These are phyloP conservation scores for Nicotiana sylvestris DNA, from an alignment of 257 asterid species.

Conservation along the genomic window DNA sequence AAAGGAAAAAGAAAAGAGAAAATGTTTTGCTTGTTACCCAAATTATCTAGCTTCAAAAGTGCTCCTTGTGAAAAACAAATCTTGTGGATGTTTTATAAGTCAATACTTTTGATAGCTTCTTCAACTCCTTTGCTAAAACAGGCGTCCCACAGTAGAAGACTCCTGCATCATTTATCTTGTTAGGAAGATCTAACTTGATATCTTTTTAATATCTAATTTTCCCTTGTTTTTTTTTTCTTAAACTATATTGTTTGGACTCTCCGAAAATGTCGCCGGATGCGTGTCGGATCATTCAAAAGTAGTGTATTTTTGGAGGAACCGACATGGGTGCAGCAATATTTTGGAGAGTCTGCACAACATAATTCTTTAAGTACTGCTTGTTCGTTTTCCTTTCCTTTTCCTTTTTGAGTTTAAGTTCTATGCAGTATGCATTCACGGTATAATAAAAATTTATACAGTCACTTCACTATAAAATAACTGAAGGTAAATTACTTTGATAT, in stretches of 20 bases:
- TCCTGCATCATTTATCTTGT: slow-evolving; percentile 26
- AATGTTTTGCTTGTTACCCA: slow-evolving; percentile 7
- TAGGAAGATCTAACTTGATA: background rate
- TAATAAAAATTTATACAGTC: no score
- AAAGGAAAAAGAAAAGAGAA: background rate
- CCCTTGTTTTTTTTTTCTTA: no score
- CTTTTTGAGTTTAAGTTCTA: background rate
- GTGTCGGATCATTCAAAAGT: no score
- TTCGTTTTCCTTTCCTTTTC: no score
- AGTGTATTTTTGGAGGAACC: no score
- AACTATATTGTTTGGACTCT: no score
- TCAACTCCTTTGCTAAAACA: slow-evolving; percentile 65
- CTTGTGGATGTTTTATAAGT: slow-evolving; percentile 67
- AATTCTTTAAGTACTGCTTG: background rate
- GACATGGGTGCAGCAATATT: no score
- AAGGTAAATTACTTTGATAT: background rate
- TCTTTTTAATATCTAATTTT: no score
- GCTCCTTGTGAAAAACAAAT: slow-evolving; percentile 71
- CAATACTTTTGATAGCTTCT: slow-evolving; percentile 55
- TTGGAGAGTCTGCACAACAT: no score
- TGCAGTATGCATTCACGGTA: background rate
- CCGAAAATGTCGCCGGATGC: no score
- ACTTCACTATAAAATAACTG: no score
- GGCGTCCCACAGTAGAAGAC: slow-evolving; percentile 78
- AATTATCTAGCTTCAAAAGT: slow-evolving; percentile 34